Percentiles rank a stretch among this genome's conserved stretches.
Conservation (phyloP, 1,284 basidiomycete genomes). For the Kwoniella shivajii region DNA sequence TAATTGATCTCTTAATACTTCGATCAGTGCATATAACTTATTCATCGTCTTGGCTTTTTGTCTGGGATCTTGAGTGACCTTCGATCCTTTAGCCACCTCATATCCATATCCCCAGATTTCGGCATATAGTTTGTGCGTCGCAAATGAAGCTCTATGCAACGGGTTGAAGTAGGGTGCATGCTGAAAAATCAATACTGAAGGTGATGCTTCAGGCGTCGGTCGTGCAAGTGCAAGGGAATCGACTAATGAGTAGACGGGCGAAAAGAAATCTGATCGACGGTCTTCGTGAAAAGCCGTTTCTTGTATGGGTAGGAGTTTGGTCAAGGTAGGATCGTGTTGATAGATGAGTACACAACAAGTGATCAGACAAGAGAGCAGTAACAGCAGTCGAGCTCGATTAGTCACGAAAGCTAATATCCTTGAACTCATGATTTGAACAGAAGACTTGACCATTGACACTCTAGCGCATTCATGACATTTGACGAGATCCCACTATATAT, state of each 20-base stretch:
- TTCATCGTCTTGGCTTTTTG: neutral
- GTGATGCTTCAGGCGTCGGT: neutral
- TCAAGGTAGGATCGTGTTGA: neutral
- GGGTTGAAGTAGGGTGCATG: conserved; percentile 7
- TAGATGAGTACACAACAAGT: neutral
- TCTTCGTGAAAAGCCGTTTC: too few relatives aligned
- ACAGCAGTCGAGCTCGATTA: too few relatives aligned
- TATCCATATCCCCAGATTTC: conserved; percentile 10
- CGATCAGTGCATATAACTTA: conserved; percentile 2
- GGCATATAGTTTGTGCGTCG: neutral
- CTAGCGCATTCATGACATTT: too few relatives aligned
- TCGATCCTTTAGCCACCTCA: neutral
- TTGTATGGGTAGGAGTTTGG: neutral
- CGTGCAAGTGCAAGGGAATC: neutral
- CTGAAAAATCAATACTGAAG: conserved; percentile 3
- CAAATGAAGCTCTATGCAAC: conserved; percentile 5
- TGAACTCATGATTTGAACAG: too few relatives aligned
- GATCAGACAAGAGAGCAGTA: too few relatives aligned
- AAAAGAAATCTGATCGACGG: neutral
- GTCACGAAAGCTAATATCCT: too few relatives aligned
- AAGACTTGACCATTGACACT: too few relatives aligned
- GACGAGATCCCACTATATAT: too few relatives aligned
- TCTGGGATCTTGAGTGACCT: neutral
- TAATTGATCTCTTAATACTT: neutral
- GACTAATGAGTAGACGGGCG: neutral